Evolutionary conservation across 345 rosid genomes (phyloP), one percentile per base, ranked within the genome.

Genomic region (Sonneratia caseolaris): DNA sequence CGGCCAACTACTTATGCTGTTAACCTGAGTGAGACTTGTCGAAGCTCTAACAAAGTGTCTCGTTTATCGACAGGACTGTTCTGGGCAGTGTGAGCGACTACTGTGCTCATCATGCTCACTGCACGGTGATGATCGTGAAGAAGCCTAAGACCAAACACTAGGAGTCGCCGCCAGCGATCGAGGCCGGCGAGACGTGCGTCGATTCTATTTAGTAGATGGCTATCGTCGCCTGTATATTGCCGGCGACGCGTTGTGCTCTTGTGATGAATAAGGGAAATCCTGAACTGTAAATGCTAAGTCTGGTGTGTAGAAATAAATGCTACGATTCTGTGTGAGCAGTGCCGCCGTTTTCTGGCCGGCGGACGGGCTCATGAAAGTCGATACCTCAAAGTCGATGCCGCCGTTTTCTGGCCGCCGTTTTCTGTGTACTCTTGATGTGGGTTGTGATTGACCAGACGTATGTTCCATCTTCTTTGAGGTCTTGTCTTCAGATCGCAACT

Each of bases 101-200:
- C 74, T 92, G 96, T 70, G 80, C 96, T 75, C 99, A 95, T 76
- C 99, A 95, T 78, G 99, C 96, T 78, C 99, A 95, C 72, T 95
- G 98, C 87, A 79, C 87, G 1, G 98, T 90, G 77, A 86, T 92
- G 98, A 87, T 95, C 66, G 97, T 90, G 75, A 94, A 95, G 94
- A 95, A 36, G 91, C 99, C 99, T 47, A 92, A 90, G 85, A 74
- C 53, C 83, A 95, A 92, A 62, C 88, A 81, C 76, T 87, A 75
- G 76, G 72, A 43, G 82, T 75, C 57, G 79, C 76, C 35, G 11
- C 64, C 22, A 36, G 12, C 35, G 64, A 2, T 24, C 7, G 36
- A 3, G 64, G 35, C 14, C 13, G 19, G 37, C 18, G 19, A 32
- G 18, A 62, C 13, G 66, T 3, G 9, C 27, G 27, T 61, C 14